These are phyloP conservation scores for Gynandropsis gynandra DNA, from an alignment of 345 rosid genomes.

Conservation along the genomic window DNA sequence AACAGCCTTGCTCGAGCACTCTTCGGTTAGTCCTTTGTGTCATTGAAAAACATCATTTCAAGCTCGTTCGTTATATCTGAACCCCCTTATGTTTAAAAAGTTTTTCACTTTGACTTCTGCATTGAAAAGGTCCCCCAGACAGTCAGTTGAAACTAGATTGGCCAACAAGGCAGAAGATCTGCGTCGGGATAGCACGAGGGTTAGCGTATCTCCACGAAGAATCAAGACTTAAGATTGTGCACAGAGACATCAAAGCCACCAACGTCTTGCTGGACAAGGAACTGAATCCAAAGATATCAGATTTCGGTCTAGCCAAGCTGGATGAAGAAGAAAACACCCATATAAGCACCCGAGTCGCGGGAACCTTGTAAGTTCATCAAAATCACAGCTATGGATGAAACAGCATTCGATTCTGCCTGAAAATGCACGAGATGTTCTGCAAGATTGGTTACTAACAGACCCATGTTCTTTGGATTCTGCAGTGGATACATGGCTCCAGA, in stretches of 20 bases:
- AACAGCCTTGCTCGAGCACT: constrained; percentile 48
- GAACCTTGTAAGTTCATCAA: constrained; percentile 33
- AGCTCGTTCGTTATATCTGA: background rate
- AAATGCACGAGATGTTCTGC: background rate
- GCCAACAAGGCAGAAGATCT: constrained; percentile 36
- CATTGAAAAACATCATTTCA: background rate
- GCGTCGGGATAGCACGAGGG: constrained; percentile 46
- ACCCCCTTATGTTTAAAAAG: background rate
- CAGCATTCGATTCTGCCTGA: background rate
- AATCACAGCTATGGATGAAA: background rate
- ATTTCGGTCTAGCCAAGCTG: constrained; percentile 45
- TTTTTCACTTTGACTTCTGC: background rate
- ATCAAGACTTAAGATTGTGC: constrained; percentile 41
- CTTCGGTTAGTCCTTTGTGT: constrained; percentile 24
- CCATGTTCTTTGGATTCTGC: background rate
- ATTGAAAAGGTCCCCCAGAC: constrained; percentile 26
- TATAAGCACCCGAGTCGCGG: constrained; percentile 44
- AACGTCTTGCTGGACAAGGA: constrained; percentile 40
- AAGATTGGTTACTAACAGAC: background rate
- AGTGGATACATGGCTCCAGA: constrained; percentile 51
- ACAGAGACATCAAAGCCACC: constrained; percentile 47
- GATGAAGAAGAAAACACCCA: constrained; percentile 43
- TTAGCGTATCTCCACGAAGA: constrained; percentile 44
- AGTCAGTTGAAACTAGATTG: constrained; percentile 31
- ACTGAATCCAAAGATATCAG: constrained; percentile 37